Base-by-base conservation (phyloP, 2,329 filamentous ascomycete species). In the Pleoardoris graminearum region DNA sequence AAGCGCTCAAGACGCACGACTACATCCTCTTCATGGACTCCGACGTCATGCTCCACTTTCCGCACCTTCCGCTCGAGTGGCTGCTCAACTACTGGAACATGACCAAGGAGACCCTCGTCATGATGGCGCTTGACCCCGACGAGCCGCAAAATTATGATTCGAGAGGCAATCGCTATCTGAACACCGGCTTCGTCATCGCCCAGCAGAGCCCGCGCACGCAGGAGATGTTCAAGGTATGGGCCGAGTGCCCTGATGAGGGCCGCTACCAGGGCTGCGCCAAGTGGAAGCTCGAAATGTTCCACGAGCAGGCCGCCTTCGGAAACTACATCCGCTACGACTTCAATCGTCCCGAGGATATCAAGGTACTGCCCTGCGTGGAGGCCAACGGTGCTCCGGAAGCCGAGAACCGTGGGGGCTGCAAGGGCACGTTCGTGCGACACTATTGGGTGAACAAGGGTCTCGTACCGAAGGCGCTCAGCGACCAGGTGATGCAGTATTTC, bases 21-120 rank as follows among this genome's bases (percentile, higher is more conserved):
- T 76, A 80, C 63, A 70, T 73, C 11, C 71, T 80, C 53, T 80
- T 80, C 58, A 69, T 80, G 61, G 79, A 81, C 65, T 75, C 75
- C n/a, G 79, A 81, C 52, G 76, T 76, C 54, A 72, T 79, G 54
- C 77, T 80, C 55, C 71, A 75, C 36, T 74, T 80, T 57, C 74
- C 75, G 1, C 72, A 78, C 33, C 66, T 81, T 2, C 78, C 79
- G 4, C 55, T 80, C 27, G 79, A 81, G 59, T 80, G 77, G 76
- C 74, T 81, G 3, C 68, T 81, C 57, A 79, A 78, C 65, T 75
- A 79, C 55, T 81, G 79, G 79, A 72, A 77, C 51, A 72, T 80
- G 60, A 73, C 67, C 29, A 59, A 72, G 6, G 67, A 76, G n/a
- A 79, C 76, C 0, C 69, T 78, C 11, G 62, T 79, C 48, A 76